A percentile compares a stretch with the other conserved stretches of the same genome.
phyloP scores from a whole-genome alignment of 306 rosid species.

The Gastrolobium villosum region DNA sequence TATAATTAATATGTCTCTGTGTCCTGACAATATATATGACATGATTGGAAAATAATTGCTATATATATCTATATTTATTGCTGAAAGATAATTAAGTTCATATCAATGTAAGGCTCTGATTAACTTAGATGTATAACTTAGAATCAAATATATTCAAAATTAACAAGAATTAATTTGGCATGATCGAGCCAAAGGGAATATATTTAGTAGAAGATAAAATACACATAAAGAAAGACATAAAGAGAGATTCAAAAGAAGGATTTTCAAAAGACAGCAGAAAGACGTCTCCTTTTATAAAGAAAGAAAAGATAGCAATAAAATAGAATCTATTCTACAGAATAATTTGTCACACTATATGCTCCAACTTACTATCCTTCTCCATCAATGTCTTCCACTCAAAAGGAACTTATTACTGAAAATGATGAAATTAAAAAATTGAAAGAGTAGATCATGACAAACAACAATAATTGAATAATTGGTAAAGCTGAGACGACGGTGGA shows the following conservation, averaged over 20 bases:
- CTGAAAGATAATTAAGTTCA: not conserved
- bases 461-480: constrained; percentile 42
- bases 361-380: constrained; percentile 40
- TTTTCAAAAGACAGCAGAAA: constrained; percentile 62
- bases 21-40: not conserved
- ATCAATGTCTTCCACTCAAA: constrained; percentile 54
- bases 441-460: not conserved
- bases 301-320: constrained; percentile 58
- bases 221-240: constrained; percentile 25
- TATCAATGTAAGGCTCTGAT: not conserved
- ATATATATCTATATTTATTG: not conserved
- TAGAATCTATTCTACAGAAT: constrained; percentile 68
- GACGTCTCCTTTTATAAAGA: constrained; percentile 67
- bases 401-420: constrained; percentile 38
- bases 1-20: not conserved
- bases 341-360: constrained; percentile 50
- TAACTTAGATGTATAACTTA: not conserved
- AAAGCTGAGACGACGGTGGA: constrained; percentile 54
- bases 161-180: not conserved
- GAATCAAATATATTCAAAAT: not conserved
- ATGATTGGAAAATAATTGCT: not conserved
- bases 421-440: not conserved
- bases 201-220: constrained; percentile 38
- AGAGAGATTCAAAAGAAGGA: constrained; percentile 45
- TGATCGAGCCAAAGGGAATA: constrained; percentile 30